Base-by-base conservation (phyloP, 257 asterid genomes). In the Lavandula angustifolia region DNA sequence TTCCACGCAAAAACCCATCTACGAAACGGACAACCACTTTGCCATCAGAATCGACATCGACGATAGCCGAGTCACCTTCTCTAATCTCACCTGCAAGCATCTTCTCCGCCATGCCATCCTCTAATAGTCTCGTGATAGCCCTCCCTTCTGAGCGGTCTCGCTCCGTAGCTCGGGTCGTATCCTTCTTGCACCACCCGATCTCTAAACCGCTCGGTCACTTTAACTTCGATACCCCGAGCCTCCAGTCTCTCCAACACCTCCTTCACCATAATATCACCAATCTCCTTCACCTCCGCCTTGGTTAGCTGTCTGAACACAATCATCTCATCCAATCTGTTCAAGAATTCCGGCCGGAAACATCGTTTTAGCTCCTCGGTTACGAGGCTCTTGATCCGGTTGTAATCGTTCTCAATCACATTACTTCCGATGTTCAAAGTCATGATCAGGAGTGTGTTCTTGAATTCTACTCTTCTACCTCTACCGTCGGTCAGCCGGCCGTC, bases 401-500 rank as follows among this genome's bases (percentile, higher is more conserved):
- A 87, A 69, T 87, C 82, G 63, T 83, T 80, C 72, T 81, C 87
- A 3, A 88, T 88, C 64, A 87, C 92, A 43, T 76, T 82, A 43
- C 89, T 81, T 3, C 96, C 94, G 1, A 88, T 84, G 13, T 91
- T 91, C 2, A 94, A 84, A 7, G 96, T 91, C 95, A 91, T 88
- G 77, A 91, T 86, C 59, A 91, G 66, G 6, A 88, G 86, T 1
- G 95, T 85, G 81, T 88, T 81, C 76, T 82, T 91, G 84, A 91
- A 88, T 71, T 91, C 91, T 3, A 91, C 89, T 0, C 87, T 82
- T 60, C 91, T 69, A 4, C 96, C 98, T 73, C 88, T 86, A 65
- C 88, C 81, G 80, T 88, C 95, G 6, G 98, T 88, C 78, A 91
- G 60, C 72, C 96, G 74, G 14, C 95, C 95, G 60, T 91, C 98